These are phyloP conservation scores for Ceratobasidium sp. DNA, from an alignment of 1,284 basidiomycete genomes.

Conservation along the genomic window DNA sequence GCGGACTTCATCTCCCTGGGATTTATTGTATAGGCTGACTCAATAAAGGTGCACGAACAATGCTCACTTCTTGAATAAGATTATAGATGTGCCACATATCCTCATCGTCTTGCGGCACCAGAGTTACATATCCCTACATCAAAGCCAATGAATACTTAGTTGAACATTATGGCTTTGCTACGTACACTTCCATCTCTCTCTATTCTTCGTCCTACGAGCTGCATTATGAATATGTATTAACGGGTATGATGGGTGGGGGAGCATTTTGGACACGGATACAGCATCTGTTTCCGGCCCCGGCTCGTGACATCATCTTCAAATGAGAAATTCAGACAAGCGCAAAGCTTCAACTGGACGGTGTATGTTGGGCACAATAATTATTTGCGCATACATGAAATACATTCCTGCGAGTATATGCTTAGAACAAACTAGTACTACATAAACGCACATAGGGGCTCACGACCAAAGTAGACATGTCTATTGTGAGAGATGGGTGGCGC, in stretches of 20 bases:
- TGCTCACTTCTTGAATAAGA: slow-evolving; percentile 78
- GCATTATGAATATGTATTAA: slow-evolving; percentile 53
- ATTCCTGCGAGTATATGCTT: too few relatives aligned
- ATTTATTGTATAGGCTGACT: background rate
- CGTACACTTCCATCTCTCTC: slow-evolving; percentile 60
- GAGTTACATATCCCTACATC: slow-evolving; percentile 83
- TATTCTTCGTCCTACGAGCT: slow-evolving; percentile 59
- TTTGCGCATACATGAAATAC: too few relatives aligned
- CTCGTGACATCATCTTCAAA: slow-evolving; percentile 40
- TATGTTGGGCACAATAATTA: too few relatives aligned
- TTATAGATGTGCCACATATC: slow-evolving; percentile 99
- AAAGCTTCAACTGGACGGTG: too few relatives aligned
- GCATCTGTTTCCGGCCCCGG: slow-evolving; percentile 36
- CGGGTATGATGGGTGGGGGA: slow-evolving; percentile 6
- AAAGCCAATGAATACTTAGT: slow-evolving; percentile 4
- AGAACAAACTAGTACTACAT: too few relatives aligned
- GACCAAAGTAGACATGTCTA: too few relatives aligned
- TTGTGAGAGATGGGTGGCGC: too few relatives aligned
- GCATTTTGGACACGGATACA: slow-evolving; percentile 18
- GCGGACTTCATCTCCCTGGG: slow-evolving; percentile 84
- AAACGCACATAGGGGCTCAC: too few relatives aligned
- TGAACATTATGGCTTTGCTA: background rate
- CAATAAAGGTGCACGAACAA: slow-evolving; percentile 16
- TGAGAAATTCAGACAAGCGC: too few relatives aligned
- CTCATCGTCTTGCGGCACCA: slow-evolving; percentile 94